Percentiles rank a stretch among this genome's conserved stretches.
Conservation (phyloP, 2,329 filamentous ascomycete genomes). For the Talaromyces funiculosus region DNA sequence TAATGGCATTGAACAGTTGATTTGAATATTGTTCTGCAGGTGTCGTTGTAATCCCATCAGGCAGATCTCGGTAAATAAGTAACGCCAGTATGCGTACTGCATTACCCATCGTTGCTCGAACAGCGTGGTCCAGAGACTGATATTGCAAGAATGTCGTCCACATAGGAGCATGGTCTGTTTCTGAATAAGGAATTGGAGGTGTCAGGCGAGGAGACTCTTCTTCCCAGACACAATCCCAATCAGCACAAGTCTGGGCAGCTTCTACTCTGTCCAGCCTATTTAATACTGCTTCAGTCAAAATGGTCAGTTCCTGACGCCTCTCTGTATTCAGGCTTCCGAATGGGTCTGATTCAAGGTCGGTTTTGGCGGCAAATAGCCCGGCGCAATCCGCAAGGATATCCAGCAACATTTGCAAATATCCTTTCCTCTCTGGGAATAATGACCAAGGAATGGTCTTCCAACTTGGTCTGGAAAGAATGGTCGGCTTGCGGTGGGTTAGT, state of each 20-base stretch:
- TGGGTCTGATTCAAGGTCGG: neutral
- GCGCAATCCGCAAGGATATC: conserved; percentile 4
- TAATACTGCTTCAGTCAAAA: neutral
- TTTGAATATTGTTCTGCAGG: neutral
- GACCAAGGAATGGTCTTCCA: conserved; percentile 1
- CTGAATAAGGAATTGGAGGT: neutral
- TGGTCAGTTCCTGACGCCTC: neutral
- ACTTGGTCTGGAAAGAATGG: neutral
- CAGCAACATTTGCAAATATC: neutral
- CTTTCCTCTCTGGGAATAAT: neutral
- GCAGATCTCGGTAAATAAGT: neutral
- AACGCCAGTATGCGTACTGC: neutral
- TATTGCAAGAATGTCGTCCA: conserved; percentile 7
- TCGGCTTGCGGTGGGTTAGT: neutral
- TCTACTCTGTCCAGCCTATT: neutral
- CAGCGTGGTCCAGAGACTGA: neutral
- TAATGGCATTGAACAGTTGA: neutral
- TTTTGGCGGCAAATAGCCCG: neutral
- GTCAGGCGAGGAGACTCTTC: neutral
- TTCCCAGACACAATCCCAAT: neutral
- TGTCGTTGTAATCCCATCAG: neutral
- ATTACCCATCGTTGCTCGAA: neutral
- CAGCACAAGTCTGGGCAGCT: neutral
- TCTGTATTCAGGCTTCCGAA: neutral
- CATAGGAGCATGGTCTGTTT: neutral